Evolutionary conservation across 169 alveolate genomes (phyloP), one percentile per base, ranked within the genome.

Genomic region (Plasmodium malariae): DNA sequence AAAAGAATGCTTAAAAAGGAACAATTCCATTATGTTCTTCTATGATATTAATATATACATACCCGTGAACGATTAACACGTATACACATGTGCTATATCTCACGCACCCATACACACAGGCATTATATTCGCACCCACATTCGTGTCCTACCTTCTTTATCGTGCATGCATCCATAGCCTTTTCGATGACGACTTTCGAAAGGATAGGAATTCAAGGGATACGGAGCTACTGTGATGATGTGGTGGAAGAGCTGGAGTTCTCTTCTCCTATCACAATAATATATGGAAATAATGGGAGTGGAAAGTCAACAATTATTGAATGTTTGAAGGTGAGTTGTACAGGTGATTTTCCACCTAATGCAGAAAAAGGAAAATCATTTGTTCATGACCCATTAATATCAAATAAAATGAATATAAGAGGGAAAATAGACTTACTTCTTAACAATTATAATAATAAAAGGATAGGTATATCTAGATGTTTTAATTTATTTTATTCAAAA

Each of bases 211-310:
- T 98, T 19, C 97, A 98, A 83, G 99, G 99, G 19, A 97, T 98
- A 0, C 92, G 99, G 83, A 93, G 99, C 83, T 98, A 98, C 94
- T 88, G 98, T 63, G 99, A 98, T 7, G 98, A 96, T 49, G 94
- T 94, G 36, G 94, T 96, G 86, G 98, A 98, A 94, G 95, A 95
- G 45, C 93, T 98, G 14, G 96, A 96, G 54, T 98, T 98, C 88
- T 98, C 97, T 45, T 94, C 95, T 51, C 99, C 99, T 1, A 95
- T 98, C 59, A 98, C 99, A 1, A 94, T 98, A 45, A 98, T 98
- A 32, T 98, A 97, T 17, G 99, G 99, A 48, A 98, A 97, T 55
- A 98, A 98, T 94, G 99, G 99, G 34, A 97, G 99, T 32, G 99
- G 99, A 5, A 98, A 98, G 92, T 98, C 99, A 95, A 98, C 99